These are phyloP conservation scores for Nicotiana benthamiana DNA, from an alignment of 257 asterid species.

Conservation along the genomic window DNA sequence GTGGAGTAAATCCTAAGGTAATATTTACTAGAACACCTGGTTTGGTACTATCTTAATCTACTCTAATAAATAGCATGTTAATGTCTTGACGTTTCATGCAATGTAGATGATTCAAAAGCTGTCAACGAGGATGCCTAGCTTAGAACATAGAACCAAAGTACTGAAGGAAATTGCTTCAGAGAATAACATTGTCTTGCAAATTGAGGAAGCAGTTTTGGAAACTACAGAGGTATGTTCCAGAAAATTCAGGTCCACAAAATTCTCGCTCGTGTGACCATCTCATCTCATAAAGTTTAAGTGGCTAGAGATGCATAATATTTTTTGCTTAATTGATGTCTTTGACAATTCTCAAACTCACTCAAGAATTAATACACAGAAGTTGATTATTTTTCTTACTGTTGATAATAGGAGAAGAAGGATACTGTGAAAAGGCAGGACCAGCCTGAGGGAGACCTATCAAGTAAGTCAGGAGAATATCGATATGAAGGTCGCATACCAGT, in stretches of 20 bases:
- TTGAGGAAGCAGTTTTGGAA: slow-evolving; percentile 23
- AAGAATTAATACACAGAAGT: not conserved
- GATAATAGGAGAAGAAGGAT: slow-evolving; percentile 23
- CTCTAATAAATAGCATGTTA: too few relatives aligned
- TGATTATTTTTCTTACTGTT: not conserved
- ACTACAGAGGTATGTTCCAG: slow-evolving; percentile 23
- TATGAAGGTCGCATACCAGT: not conserved
- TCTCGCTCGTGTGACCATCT: too few relatives aligned
- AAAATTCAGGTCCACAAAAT: not conserved
- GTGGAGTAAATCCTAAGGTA: too few relatives aligned
- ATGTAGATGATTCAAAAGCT: slow-evolving; percentile 68
- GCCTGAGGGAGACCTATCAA: slow-evolving; percentile 6
- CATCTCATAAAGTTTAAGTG: too few relatives aligned
- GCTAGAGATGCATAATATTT: too few relatives aligned
- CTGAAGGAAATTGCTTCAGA: slow-evolving; percentile 64
- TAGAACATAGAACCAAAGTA: slow-evolving; percentile 50
- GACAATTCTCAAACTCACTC: not conserved
- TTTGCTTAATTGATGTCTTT: too few relatives aligned
- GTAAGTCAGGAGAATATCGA: slow-evolving; percentile 4
- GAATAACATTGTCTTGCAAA: slow-evolving; percentile 46
- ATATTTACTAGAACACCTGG: too few relatives aligned
- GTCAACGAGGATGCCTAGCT: slow-evolving; percentile 59
- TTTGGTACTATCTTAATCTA: too few relatives aligned
- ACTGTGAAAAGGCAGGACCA: not conserved
- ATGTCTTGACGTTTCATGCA: not conserved